Base-by-base conservation (phyloP, 176 grass and related monocot genomes). In the Oryza coarctata region DNA sequence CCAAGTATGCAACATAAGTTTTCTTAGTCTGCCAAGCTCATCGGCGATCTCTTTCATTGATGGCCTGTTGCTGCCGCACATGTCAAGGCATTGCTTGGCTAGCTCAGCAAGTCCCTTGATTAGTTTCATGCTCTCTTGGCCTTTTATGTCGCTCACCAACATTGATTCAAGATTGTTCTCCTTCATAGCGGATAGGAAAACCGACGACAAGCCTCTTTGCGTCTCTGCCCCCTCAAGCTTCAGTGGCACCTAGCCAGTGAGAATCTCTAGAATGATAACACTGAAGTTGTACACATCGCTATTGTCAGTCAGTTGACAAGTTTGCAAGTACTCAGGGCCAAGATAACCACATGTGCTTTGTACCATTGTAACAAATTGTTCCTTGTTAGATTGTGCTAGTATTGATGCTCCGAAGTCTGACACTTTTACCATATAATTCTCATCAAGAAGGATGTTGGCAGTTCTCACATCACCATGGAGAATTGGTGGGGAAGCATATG, bases 241-340 rank as follows among this genome's bases (percentile, higher is more conserved):
- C n/a, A 82, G 18, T 23, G 79, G 79, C 30, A 64, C 58, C 4
- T 87, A 52, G 8, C 79, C 86, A 0, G 86, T 87, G 3, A 87
- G 79, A 5, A 87, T 34, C 73, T 87, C 79, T 0, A 87, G 0
- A 29, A 87, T 40, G 17, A 87, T 55, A 30, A 87, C 73, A 40
- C 79, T 73, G 0, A 82, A 82, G 18, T 73, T 82, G 1, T 65
- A 87, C 3, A 77, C 79, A 0, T 87, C 86, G 0, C 85, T 87
- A 45, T 87, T 87, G 6, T 87, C 49, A 0, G 85, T 87, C 18
- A 87, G 32, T 44, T 82, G 79, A 18, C 79, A 87, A 40, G 86
- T 87, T 15, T 65, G 79, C 86, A 88, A 67, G 68, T 88, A 88
- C 15, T 88, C 86, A 27, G 86, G 86, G 26, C 82, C 73, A 0